Conservation (phyloP, 2,329 filamentous ascomycete species). For the Ophiostoma ulmi region DNA sequence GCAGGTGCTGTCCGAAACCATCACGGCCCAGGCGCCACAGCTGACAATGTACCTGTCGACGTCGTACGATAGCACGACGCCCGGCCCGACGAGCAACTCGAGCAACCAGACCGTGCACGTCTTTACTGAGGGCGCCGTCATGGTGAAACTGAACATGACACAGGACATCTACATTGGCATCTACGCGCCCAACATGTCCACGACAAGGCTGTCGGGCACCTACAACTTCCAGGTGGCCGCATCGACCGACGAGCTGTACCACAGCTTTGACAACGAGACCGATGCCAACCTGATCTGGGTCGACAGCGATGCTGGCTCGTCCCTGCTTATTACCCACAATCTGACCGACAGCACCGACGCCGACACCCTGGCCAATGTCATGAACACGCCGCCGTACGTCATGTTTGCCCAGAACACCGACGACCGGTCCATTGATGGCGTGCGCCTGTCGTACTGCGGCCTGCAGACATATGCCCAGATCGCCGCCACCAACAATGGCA, state of each 20-base stretch:
- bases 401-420: conserved; percentile 68
- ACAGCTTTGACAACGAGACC: conserved; percentile 53
- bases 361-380: conserved; percentile 47
- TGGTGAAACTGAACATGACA: conserved; percentile 56
- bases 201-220: conserved; percentile 52
- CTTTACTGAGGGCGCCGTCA: conserved; percentile 66
- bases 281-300: conserved; percentile 65
- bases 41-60: conserved; percentile 73
- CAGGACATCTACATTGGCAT: conserved; percentile 72
- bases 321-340: conserved; percentile 73
- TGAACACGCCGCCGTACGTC: conserved; percentile 60
- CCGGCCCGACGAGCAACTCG: conserved; percentile 55
- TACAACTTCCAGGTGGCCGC: conserved; percentile 80
- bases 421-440: conserved; percentile 56
- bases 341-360: conserved; percentile 53
- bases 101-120: conserved; percentile 42
- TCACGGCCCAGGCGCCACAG: conserved; percentile 56
- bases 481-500: conserved; percentile 51
- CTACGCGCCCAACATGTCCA: conserved; percentile 60
- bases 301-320: conserved; percentile 75
- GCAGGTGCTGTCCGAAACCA: conserved; percentile 41
- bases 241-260: conserved; percentile 74
- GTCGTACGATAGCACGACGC: conserved; percentile 56
- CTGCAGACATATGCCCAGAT: conserved; percentile 62
- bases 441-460: conserved; percentile 79